phyloP scores from a whole-genome alignment of 202 grass and related monocot species.

The Tripidium arundinaceum region DNA sequence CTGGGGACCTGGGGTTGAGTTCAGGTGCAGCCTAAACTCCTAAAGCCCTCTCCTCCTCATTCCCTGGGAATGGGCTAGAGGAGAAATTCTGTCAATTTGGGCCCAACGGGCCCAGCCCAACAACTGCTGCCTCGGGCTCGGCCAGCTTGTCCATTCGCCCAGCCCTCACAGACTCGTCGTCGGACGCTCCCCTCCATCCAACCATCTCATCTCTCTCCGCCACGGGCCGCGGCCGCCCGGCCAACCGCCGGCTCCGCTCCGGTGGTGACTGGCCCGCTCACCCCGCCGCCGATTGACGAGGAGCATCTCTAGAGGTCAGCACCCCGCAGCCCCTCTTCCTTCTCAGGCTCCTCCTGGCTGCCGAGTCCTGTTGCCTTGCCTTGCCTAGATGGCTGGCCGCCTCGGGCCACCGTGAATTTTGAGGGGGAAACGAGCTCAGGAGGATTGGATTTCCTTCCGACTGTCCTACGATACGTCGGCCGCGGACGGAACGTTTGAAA shows the following conservation, averaged over 20 bases:
- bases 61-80: too few relatives aligned
- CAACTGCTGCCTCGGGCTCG: neutral
- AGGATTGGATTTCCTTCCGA: neutral
- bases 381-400: neutral
- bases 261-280: neutral
- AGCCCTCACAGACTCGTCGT: neutral
- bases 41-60: neutral
- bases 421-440: neutral
- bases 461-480: neutral
- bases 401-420: neutral
- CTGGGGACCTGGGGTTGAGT: too few relatives aligned
- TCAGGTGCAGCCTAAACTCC: neutral
- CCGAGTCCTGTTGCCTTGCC: too few relatives aligned
- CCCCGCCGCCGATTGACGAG: neutral
- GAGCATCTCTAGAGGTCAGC: neutral
- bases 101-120: neutral
- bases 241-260: constrained; percentile 7
- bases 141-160: neutral
- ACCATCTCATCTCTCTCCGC: neutral
- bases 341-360: neutral
- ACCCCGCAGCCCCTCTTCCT: neutral
- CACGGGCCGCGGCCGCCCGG: too few relatives aligned
- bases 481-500: neutral
- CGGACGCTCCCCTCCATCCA: too few relatives aligned
- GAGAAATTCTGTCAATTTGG: too few relatives aligned